A percentile compares a stretch with the other conserved stretches of the same genome.
These are phyloP conservation scores for Kitagawia praeruptora DNA, from an alignment of 129 eudicot genomes.

Conservation along the genomic window DNA sequence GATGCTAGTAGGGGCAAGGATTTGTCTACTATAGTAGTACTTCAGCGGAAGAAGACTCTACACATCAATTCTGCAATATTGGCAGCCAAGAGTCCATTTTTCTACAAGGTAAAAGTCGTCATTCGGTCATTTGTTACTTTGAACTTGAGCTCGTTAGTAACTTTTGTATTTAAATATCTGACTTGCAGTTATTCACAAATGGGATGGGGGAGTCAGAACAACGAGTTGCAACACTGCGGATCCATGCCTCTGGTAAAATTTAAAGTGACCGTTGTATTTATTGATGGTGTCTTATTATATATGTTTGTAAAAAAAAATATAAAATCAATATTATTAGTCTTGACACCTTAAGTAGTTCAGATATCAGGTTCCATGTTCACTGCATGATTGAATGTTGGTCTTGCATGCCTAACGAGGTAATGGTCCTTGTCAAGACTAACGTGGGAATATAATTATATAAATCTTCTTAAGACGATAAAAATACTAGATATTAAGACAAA, in stretches of 20 bases:
- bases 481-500: too few species aligned
- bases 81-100: slow-evolving; percentile 78
- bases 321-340: too few species aligned
- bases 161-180: neutral
- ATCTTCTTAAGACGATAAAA: too few species aligned
- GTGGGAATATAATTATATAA: too few species aligned
- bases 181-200: slow-evolving; percentile 65
- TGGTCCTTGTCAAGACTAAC: too few species aligned
- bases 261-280: neutral
- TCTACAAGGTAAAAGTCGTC: slow-evolving; percentile 51
- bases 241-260: slow-evolving; percentile 62
- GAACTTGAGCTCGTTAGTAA: neutral
- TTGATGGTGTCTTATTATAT: neutral
- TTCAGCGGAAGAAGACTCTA: slow-evolving; percentile 41
- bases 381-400: too few species aligned
- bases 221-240: slow-evolving; percentile 46
- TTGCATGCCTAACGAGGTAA: too few species aligned
- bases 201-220: slow-evolving; percentile 44
- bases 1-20: slow-evolving; percentile 28
- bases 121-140: neutral
- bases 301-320: neutral
- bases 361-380: too few species aligned
- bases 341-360: too few species aligned
- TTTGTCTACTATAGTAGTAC: slow-evolving; percentile 22
- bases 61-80: slow-evolving; percentile 69